Percentiles rank a stretch among this genome's conserved stretches.
Evolutionary conservation across 768 basidiomycete species (phyloP).

Genomic region (Panaeolus papilionaceus): DNA sequence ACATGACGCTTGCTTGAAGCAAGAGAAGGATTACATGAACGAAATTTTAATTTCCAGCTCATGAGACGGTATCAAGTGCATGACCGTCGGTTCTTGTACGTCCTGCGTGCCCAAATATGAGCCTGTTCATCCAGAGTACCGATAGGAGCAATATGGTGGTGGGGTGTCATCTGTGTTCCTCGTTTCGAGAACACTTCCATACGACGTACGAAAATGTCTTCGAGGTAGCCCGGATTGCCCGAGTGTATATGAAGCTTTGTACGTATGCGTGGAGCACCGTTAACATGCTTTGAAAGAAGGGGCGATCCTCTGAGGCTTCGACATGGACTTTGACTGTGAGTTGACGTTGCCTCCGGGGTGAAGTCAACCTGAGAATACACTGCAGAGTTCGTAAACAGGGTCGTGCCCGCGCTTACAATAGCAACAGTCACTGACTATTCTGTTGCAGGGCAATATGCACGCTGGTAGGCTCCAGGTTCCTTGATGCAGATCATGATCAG

Average conservation of each 20-base stretch:
- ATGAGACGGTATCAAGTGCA: conserved; percentile 4
- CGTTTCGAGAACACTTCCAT: conserved; percentile 1
- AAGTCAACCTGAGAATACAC: conserved; percentile 1
- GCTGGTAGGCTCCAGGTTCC: not conserved
- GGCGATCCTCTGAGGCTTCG: not conserved
- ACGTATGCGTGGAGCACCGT: not conserved
- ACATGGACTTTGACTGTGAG: not conserved
- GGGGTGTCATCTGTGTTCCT: not conserved
- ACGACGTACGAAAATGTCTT: not conserved
- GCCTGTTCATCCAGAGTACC: not conserved
- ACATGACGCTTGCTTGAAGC: conserved; percentile 9
- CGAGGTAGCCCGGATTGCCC: not conserved
- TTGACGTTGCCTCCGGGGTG: not conserved
- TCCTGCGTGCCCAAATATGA: not conserved
- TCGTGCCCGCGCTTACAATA: not conserved
- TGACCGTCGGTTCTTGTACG: conserved; percentile 11
- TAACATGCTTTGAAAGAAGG: not conserved
- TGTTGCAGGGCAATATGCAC: not conserved
- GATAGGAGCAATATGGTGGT: not conserved
- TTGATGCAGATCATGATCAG: conserved; percentile 12
- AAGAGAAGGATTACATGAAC: not conserved
- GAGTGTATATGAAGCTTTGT: not conserved
- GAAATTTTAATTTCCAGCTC: not conserved
- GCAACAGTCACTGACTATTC: not conserved
- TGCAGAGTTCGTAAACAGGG: not conserved